phyloP scores from a whole-genome alignment of 2,329 filamentous ascomycete species.

The Colletotrichum shisoi region DNA sequence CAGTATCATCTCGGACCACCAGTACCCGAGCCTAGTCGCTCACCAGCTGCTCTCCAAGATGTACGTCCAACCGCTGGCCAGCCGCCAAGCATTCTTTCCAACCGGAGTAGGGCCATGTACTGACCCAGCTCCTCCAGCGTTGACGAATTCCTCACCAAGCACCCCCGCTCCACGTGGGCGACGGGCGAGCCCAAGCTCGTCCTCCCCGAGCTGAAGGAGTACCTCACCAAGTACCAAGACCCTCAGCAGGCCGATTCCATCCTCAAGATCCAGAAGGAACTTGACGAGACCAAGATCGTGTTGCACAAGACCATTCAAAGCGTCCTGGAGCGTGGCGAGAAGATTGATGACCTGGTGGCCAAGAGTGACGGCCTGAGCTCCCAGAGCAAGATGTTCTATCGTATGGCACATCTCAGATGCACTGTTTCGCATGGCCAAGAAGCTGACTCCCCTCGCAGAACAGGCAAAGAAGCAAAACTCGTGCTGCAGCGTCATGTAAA shows the following conservation, averaged over 20 bases:
- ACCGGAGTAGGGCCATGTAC: neutral
- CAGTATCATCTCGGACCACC: slow-evolving; percentile 74
- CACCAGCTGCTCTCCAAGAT: slow-evolving; percentile 83
- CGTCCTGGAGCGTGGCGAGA: slow-evolving; percentile 88
- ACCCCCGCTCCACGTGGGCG: slow-evolving; percentile 74
- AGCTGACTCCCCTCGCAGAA: slow-evolving; percentile 48
- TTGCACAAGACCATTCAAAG: slow-evolving; percentile 96
- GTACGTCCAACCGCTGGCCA: slow-evolving; percentile 20
- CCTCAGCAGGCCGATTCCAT: slow-evolving; percentile 90
- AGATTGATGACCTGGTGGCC: slow-evolving; percentile 90
- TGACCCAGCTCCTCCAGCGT: slow-evolving; percentile 50
- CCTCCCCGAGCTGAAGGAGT: slow-evolving; percentile 81
- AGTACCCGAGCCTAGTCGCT: slow-evolving; percentile 79
- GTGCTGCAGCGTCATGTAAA: slow-evolving; percentile 75
- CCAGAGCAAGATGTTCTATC: slow-evolving; percentile 98
- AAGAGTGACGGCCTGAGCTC: slow-evolving; percentile 91
- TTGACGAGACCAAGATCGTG: slow-evolving; percentile 97
- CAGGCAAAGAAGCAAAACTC: slow-evolving; percentile 83
- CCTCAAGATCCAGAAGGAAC: slow-evolving; percentile 92
- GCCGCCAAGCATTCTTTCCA: neutral
- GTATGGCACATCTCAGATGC: slow-evolving; percentile 56
- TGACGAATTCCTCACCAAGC: slow-evolving; percentile 82
- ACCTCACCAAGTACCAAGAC: slow-evolving; percentile 79
- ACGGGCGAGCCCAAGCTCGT: slow-evolving; percentile 62
- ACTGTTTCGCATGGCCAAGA: neutral